Conservation (phyloP, 768 basidiomycete species). For the Suillus ampliporus region DNA sequence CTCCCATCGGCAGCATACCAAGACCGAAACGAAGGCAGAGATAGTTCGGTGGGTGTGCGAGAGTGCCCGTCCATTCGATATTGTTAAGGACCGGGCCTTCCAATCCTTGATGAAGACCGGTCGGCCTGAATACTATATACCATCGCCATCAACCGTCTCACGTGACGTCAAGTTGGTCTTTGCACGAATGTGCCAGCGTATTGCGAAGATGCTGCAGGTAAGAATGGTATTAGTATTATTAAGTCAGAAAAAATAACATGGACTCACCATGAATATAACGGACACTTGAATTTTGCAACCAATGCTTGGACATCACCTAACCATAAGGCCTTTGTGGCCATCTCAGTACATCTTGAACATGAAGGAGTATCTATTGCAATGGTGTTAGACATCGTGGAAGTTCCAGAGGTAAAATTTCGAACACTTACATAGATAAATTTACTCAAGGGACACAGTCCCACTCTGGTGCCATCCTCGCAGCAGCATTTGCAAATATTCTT, state of each 20-base stretch:
- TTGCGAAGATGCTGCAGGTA: constrained; percentile 36
- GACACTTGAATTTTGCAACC: constrained; percentile 37
- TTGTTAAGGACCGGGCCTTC: constrained; percentile 42
- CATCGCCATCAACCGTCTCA: constrained; percentile 38
- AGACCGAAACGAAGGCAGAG: constrained; percentile 26
- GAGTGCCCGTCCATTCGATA: constrained; percentile 37
- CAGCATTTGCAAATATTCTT: constrained; percentile 23
- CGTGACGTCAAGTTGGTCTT: constrained; percentile 39
- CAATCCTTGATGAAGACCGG: constrained; percentile 28
- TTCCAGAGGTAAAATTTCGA: constrained; percentile 24
- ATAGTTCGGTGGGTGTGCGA: constrained; percentile 44
- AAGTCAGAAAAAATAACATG: no score
- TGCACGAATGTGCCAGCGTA: constrained; percentile 14
- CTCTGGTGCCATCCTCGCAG: constrained; percentile 22
- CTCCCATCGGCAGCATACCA: constrained; percentile 31
- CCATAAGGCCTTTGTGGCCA: constrained; percentile 37
- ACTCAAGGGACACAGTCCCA: constrained; percentile 19
- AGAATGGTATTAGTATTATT: neutral
- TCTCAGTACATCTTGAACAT: constrained; percentile 39
- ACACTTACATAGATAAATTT: no score
- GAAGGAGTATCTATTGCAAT: constrained; percentile 32
- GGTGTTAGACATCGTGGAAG: constrained; percentile 45
- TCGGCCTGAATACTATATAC: constrained; percentile 36
- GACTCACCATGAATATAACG: constrained; percentile 29
- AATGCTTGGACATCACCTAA: constrained; percentile 47